Evolutionary conservation across 1,139 yeast genomes (phyloP), one percentile per base, ranked within the genome.

Genomic region (Ogataea hybrid): DNA sequence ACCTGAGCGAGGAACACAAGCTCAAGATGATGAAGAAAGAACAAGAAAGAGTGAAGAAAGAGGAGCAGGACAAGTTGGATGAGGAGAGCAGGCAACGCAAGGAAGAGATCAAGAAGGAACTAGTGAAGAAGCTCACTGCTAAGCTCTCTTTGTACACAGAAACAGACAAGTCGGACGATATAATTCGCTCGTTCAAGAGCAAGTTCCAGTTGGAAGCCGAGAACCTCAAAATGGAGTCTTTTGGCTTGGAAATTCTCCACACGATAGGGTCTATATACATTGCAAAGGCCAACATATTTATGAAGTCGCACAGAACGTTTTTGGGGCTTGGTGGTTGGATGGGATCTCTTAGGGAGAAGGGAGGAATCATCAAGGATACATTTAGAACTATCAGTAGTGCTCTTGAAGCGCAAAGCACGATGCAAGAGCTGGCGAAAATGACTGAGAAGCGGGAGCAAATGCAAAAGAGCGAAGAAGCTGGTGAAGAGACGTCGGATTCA

Each of bases 301-400:
- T 77, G 44, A 76, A 75, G 53, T 73, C 74, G 39, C 57, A 62
- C 38, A 53, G 51, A 45, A 46, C 62, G 6, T 78, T 85, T 49
- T 71, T 86, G 48, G 97, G 96, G 2, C 72, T 89, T 54, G 92
- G 95, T 9, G 96, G 97, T 1, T 77, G 92, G 62, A 84, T 89
- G 72, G 82, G 87, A 59, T 75, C 84, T 20, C 72, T 90, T 56
- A 86, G 85, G 60, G 97, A 94, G 51, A 89, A 89, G 62, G 96
- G 97, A 28, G 83, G 88, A 0, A 82, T 87, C 28, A 79, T 88
- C 25, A 84, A 85, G 69, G 97, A 92, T 53, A 88, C 97, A 0
- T 84, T 88, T 69, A 81, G 80, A 54, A 87, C 97, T 0, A 85
- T 92, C 11, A 77, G 89, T 6, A 75, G 84, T 17, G 97, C 97